A percentile compares a stretch with the other conserved stretches of the same genome.
These are phyloP conservation scores for Hypoxylon sp. DNA, from an alignment of 2,329 filamentous ascomycete species.

Conservation along the genomic window DNA sequence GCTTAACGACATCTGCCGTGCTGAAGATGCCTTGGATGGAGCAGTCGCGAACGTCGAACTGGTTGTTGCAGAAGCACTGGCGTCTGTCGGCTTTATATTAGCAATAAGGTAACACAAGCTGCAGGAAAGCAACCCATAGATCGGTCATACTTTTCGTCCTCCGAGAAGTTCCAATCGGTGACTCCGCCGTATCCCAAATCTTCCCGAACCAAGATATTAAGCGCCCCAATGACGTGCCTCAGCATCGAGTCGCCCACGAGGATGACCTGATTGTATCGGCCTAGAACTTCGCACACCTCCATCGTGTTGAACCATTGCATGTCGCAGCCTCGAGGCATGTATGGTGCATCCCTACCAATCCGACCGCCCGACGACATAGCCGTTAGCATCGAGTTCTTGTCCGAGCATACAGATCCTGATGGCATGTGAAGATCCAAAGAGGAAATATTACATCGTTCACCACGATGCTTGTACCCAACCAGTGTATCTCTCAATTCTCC, in stretches of 20 bases:
- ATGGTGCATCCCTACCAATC: conserved; percentile 62
- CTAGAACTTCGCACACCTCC: conserved; percentile 62
- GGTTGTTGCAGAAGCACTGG: conserved; percentile 64
- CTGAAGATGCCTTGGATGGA: conserved; percentile 65
- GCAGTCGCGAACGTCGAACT: conserved; percentile 65
- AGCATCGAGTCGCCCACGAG: conserved; percentile 66
- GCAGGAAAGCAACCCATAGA: background rate
- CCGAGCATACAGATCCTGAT: conserved; percentile 53
- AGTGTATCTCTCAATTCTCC: conserved; percentile 56
- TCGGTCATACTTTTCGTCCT: conserved; percentile 57
- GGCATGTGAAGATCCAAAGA: conserved; percentile 61
- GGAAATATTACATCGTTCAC: conserved; percentile 59
- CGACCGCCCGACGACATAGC: conserved; percentile 62
- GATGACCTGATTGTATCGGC: conserved; percentile 62
- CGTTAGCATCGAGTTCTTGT: conserved; percentile 56
- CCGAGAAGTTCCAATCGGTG: conserved; percentile 65
- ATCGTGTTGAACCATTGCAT: conserved; percentile 64
- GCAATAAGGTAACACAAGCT: background rate
- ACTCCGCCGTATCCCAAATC: conserved; percentile 65
- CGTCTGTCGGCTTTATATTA: conserved; percentile 50
- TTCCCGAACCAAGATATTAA: conserved; percentile 62
- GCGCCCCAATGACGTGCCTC: conserved; percentile 62
- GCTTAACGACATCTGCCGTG: conserved; percentile 60
- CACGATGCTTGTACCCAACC: conserved; percentile 59
- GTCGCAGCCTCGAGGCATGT: conserved; percentile 61